These are phyloP conservation scores for Podospora appendiculata DNA, from an alignment of 495 filamentous ascomycete species.

Conservation along the genomic window DNA sequence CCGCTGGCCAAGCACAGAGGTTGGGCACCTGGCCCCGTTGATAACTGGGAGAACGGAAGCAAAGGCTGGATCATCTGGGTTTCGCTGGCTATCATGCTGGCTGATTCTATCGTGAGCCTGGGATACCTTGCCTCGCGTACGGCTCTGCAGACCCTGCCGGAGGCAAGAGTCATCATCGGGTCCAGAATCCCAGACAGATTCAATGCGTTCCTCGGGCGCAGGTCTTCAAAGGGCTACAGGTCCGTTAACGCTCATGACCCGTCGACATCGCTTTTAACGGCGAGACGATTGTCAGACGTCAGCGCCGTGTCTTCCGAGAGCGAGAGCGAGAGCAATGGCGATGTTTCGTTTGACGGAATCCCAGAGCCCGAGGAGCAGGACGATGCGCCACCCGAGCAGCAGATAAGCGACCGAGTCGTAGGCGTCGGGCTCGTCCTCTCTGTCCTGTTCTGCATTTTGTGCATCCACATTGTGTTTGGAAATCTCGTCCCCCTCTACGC, in stretches of 20 bases:
- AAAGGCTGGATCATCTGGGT: constrained; percentile 99
- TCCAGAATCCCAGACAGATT: neutral
- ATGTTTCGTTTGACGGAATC: constrained; percentile 43
- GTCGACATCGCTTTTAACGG: neutral
- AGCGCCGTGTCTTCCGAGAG: constrained; percentile 1
- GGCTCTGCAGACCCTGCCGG: constrained; percentile 1
- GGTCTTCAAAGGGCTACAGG: neutral
- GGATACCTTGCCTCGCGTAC: constrained; percentile 63
- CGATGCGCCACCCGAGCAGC: constrained; percentile 78
- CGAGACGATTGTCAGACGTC: neutral
- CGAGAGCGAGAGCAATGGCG: neutral
- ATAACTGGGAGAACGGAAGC: constrained; percentile 82
- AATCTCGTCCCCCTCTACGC: constrained; percentile 57
- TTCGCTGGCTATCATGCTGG: constrained; percentile 91
- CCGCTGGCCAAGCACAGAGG: constrained; percentile 76
- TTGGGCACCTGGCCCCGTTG: constrained; percentile 83
- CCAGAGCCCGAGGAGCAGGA: constrained; percentile 20
- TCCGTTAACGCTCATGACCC: neutral
- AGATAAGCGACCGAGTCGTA: constrained; percentile 67
- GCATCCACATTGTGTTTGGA: constrained; percentile 75
- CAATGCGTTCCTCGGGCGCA: neutral
- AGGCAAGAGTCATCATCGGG: neutral
- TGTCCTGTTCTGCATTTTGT: constrained; percentile 67
- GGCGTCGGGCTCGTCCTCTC: constrained; percentile 67
- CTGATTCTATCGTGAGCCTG: constrained; percentile 83